phyloP scores from a whole-genome alignment of 495 filamentous ascomycete species.

The Hypoxylon lienhwacheense region DNA sequence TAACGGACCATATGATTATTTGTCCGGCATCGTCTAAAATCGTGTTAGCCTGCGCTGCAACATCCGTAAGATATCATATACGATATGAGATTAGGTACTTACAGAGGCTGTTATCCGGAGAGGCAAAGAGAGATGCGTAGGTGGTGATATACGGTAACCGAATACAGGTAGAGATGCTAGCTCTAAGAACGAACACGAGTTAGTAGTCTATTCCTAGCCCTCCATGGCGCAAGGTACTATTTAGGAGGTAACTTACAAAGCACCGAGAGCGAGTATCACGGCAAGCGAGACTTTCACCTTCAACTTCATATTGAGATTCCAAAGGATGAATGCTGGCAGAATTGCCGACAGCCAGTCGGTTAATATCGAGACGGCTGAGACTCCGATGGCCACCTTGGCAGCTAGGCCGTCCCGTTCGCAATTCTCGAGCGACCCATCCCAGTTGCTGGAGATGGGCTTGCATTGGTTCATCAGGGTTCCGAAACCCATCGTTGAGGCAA shows the following conservation, averaged over 20 bases:
- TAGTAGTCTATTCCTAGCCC: too few species aligned
- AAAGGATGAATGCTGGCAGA: conserved; percentile 18
- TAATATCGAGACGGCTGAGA: conserved; percentile 13
- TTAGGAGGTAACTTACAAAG: conserved; percentile 12
- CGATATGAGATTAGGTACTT: background rate
- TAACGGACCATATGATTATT: conserved; percentile 25
- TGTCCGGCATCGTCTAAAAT: background rate
- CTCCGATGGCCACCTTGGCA: background rate
- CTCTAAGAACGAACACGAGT: conserved; percentile 1
- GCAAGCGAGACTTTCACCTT: conserved; percentile 21
- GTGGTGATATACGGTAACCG: conserved; percentile 13
- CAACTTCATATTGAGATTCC: conserved; percentile 28
- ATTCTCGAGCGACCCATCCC: background rate
- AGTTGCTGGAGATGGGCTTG: conserved; percentile 14
- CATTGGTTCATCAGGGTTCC: conserved; percentile 11
- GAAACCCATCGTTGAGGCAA: conserved; percentile 3
- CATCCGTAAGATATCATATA: background rate
- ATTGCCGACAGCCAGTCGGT: conserved; percentile 25
- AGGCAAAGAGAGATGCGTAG: background rate
- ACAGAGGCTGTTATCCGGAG: conserved; percentile 4
- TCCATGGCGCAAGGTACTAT: background rate
- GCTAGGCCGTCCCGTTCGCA: background rate
- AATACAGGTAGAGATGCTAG: conserved; percentile 23
- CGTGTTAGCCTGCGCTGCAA: background rate
- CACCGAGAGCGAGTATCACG: conserved; percentile 26